Evolutionary conservation across 176 grass and related monocot species (phyloP), one percentile per base, ranked within the genome.

Genomic region (Pontederia crassipes): DNA sequence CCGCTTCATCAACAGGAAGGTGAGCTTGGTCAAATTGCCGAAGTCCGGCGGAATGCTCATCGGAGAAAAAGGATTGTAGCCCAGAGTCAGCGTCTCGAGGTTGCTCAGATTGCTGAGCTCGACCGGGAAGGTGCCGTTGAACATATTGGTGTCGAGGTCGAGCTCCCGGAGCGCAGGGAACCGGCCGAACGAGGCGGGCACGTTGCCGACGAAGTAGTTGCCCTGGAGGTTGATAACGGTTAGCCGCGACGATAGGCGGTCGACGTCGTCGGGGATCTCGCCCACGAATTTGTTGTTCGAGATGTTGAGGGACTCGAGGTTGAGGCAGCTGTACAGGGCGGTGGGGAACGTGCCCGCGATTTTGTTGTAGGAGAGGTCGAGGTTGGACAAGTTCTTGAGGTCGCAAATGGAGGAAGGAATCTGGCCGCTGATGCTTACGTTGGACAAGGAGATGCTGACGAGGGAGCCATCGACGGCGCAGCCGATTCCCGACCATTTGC

Each of bases 141-240:
- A 69, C 26, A 66, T 18, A 51, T 76, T 76, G 55, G 0, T 2
- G 29, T 76, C 4, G 4, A 76, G 64, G 12, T 2, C 8, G 0
- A 76, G 62, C 1, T 12, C n/a, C 20, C 35, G 11, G 45, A 76
- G 9, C 46, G 74, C 40, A 29, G 16, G 14, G 8, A 76, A 46
- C 28, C 74, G 74, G 24, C 74, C 57, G 56, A 77, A 70, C 8
- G 65, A 52, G 24, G 28, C 16, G 2, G 74, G 64, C 12, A 77
- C 45, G 55, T 56, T 27, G 35, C 74, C 74, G 0, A 56, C 45
- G 59, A 77, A 77, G 67, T 76, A 53, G 52, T 77, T 77, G 64
- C 0, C 0, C 1, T 45, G 70, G 45, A 77, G 64, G 58, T 47
- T 61, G 48, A 77, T 55, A 32, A 62, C 3, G 10, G 74, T 55